Percentiles rank a stretch among this genome's conserved stretches.
Conservation (phyloP, 495 filamentous ascomycete genomes). For the Tuber borchii region DNA sequence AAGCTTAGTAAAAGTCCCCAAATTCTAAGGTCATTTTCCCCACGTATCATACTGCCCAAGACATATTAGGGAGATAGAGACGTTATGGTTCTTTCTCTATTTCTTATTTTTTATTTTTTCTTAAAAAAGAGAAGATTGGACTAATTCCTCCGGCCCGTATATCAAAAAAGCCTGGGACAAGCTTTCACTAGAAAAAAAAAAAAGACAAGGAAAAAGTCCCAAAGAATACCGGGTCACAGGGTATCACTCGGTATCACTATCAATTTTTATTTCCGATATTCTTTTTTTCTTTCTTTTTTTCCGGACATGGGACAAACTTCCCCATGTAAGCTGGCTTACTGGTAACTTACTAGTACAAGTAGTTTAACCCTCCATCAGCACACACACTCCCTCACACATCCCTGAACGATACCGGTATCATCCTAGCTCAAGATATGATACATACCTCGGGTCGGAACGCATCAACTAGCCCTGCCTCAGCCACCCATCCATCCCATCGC, state of each 20-base stretch:
- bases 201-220: not conserved
- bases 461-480: not conserved
- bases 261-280: not conserved
- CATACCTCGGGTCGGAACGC: not conserved
- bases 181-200: not conserved
- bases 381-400: not conserved
- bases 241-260: not conserved
- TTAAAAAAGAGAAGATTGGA: not conserved
- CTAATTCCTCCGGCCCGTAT: not conserved
- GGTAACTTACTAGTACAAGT: no score
- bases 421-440: not conserved
- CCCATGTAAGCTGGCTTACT: not conserved
- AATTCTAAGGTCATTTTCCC: not conserved
- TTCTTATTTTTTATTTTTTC: not conserved
- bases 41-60: not conserved
- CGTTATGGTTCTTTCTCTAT: not conserved
- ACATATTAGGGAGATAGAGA: not conserved
- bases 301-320: not conserved
- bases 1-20: not conserved
- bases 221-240: not conserved
- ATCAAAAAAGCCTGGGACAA: not conserved
- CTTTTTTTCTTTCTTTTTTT: not conserved
- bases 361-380: not conserved
- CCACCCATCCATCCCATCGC: not conserved
- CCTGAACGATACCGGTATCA: not conserved